Base-by-base conservation (phyloP, 2,329 filamentous ascomycete species). In the Cladophialophora chaetospira region DNA sequence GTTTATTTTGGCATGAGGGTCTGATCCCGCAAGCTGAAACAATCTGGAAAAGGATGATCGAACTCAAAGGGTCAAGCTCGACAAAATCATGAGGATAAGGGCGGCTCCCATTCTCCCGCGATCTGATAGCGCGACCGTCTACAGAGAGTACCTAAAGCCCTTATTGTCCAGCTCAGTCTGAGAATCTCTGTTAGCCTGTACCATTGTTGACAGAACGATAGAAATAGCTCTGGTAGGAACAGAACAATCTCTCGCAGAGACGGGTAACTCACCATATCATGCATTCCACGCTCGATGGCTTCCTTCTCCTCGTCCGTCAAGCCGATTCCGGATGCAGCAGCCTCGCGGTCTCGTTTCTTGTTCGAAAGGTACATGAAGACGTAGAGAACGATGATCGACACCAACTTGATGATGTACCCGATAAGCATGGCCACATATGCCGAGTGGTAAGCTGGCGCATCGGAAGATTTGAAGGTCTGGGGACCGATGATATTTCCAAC, bases 131-230 rank as follows among this genome's bases (percentile, higher is more conserved):
- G 6, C 10, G 15, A 40, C 17, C 9, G 11, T 52, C 64, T n/a
- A 79, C 15, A 82, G 64, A 8, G 77, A 77, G 63, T 82, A 82
- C 65, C 80, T 72, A 61, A 83, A 82, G 0, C 74, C 78, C 63
- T 74, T 78, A 55, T 83, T 83, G 44, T 83, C 79, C 19, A 83
- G 66, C 67, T 83, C 80, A 0, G 81, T 83, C n/a, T n/a, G n/a
- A n/a, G n/a, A n/a, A n/a, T n/a, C n/a, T n/a, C n/a, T n/a, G n/a
- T n/a, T n/a, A n/a, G n/a, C n/a, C n/a, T n/a, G n/a, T n/a, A n/a
- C n/a, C n/a, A n/a, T n/a, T n/a, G n/a, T n/a, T n/a, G n/a, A n/a
- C n/a, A n/a, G n/a, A n/a, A n/a, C n/a, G n/a, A n/a, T n/a, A n/a
- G n/a, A n/a, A n/a, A n/a, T n/a, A n/a, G n/a, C n/a, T n/a, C n/a